These are phyloP conservation scores for Benincasa hispida DNA, from an alignment of 306 rosid species.

Conservation along the genomic window DNA sequence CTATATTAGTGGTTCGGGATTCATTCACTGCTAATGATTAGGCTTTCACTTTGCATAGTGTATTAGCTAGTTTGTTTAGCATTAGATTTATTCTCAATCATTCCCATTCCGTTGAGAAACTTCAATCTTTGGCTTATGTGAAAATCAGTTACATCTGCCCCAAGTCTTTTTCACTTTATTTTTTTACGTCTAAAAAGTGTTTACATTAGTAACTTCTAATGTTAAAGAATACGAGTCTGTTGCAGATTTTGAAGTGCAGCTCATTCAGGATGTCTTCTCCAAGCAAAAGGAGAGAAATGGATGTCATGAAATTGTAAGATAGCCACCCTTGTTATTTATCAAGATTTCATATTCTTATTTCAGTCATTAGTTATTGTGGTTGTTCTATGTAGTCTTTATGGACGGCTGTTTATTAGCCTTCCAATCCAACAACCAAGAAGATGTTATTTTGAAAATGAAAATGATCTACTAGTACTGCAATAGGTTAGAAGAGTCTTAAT, in stretches of 20 bases:
- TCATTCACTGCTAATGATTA: neutral
- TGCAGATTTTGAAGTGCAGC: constrained; percentile 36
- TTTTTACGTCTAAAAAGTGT: neutral
- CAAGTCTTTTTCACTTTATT: neutral
- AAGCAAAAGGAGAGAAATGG: constrained; percentile 99
- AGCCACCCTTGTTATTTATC: constrained; percentile 15
- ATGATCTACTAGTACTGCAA: neutral
- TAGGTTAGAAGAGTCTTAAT: neutral
- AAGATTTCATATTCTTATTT: neutral
- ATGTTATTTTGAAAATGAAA: neutral
- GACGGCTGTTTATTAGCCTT: neutral
- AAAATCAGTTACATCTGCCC: neutral
- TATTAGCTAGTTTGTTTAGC: neutral
- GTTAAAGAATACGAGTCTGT: neutral
- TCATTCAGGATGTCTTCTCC: constrained; percentile 83
- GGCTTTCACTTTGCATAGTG: neutral
- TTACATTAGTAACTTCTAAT: neutral
- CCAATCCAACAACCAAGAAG: neutral
- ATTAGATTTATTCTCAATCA: neutral
- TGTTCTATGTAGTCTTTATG: neutral
- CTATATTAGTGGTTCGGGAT: neutral
- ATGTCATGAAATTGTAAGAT: constrained; percentile 96
- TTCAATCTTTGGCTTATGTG: neutral
- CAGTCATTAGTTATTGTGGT: neutral
- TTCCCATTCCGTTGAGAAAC: neutral